Percentiles rank a stretch among this genome's conserved stretches.
Evolutionary conservation across 2,329 filamentous ascomycete species (phyloP).

Genomic region (Scedosporium dehoogii): DNA sequence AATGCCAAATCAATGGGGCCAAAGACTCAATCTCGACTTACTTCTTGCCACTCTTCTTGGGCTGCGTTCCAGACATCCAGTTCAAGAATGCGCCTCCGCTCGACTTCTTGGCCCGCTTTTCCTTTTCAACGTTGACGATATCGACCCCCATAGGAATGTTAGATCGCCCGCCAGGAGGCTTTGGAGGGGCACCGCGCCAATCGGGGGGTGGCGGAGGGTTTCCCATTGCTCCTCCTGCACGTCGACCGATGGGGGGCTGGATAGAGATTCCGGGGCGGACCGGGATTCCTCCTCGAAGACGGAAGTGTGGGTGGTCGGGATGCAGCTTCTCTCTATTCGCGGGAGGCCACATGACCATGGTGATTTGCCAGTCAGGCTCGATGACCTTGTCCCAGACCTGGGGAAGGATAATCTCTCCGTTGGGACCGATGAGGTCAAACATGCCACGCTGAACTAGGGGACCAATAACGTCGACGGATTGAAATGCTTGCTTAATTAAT

Average conservation of each 20-base stretch:
- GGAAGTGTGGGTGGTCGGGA: conserved; percentile 10
- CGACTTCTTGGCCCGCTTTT: conserved; percentile 15
- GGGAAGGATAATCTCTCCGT: conserved; percentile 74
- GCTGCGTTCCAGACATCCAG: conserved; percentile 11
- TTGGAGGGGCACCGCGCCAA: not conserved
- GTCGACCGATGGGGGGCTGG: not conserved
- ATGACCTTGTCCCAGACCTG: conserved; percentile 71
- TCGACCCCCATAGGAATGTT: not conserved
- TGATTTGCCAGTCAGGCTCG: conserved; percentile 55
- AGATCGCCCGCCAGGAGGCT: not conserved
- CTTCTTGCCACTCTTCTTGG: conserved; percentile 20
- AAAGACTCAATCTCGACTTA: conserved; percentile 10
- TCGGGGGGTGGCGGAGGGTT: not conserved
- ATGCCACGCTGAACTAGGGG: conserved; percentile 68
- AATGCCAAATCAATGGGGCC: not conserved
- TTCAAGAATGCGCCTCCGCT: not conserved
- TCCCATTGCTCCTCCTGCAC: not conserved
- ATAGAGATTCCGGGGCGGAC: not conserved
- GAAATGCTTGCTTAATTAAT: conserved; percentile 74
- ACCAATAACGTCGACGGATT: conserved; percentile 67
- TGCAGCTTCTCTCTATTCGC: conserved; percentile 26
- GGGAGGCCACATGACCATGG: conserved; percentile 51
- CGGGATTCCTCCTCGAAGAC: not conserved
- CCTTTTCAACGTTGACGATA: conserved; percentile 2
- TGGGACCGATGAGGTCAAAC: conserved; percentile 70